Evolutionary conservation across 2,329 filamentous ascomycete genomes (phyloP).

Genomic region (Colletotrichum spinosum): DNA sequence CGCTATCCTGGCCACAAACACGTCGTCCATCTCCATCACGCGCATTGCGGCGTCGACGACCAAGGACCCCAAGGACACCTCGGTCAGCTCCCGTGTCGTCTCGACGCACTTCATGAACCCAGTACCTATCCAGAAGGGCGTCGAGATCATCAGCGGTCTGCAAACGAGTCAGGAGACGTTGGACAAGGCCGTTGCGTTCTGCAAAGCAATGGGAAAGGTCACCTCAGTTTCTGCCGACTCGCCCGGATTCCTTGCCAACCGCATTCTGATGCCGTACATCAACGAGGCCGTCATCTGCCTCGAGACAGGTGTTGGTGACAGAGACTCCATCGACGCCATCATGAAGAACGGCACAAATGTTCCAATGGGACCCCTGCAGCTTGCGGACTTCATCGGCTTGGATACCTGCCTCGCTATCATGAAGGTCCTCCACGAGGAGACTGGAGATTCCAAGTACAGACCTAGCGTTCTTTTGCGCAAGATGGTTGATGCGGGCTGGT

Average conservation of each 20-base stretch:
- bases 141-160: constrained; percentile 95
- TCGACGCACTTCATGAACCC: constrained; percentile 99
- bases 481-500: constrained; percentile 98
- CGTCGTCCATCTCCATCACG: constrained; percentile 98
- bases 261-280: constrained; percentile 99
- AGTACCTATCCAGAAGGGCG: constrained; percentile 94
- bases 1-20: constrained; percentile 95
- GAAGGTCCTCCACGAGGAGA: constrained; percentile 92
- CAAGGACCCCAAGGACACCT: constrained; percentile 81
- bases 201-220: constrained; percentile 93
- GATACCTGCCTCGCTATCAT: constrained; percentile 98
- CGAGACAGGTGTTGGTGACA: constrained; percentile 89
- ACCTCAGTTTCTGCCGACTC: constrained; percentile 88
- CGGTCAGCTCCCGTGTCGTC: constrained; percentile 87
- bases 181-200: constrained; percentile 85
- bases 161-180: constrained; percentile 89
- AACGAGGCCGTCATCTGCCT: constrained; percentile 98
- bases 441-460: constrained; percentile 95
- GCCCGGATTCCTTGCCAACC: constrained; percentile 94
- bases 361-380: constrained; percentile 93
- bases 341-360: constrained; percentile 99
- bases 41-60: constrained; percentile 91
- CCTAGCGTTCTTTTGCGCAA: constrained; percentile 88
- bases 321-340: constrained; percentile 94
- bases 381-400: constrained; percentile 97